Evolutionary conservation across 257 asterid genomes (phyloP), one percentile per base, ranked within the genome.

Genomic region (Solanum pennellii): DNA sequence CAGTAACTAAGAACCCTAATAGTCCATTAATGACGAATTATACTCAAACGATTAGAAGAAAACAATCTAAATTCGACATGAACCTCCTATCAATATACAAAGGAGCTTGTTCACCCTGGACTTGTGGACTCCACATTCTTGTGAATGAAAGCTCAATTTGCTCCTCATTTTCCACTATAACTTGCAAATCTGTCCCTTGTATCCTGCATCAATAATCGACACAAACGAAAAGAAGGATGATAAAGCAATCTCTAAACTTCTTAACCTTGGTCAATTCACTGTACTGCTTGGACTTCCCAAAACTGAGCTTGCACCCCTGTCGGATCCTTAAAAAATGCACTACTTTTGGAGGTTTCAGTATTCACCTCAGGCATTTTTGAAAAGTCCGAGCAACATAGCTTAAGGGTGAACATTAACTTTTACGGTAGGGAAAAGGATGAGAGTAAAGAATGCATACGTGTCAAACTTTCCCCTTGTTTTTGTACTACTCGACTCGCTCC

Each of bases 1-100:
- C 88, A 80, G 84, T 80, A 15, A 37, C 39, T 37, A 37, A 1
- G 42, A 47, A 80, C 16, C 59, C 59, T 23, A 80, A 42, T 47
- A 5, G 66, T 16, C 8, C 5, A 15, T 47, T 79, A 45, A 45
- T 9, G 84, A 80, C 10, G 7, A 80, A 27, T 15, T 47, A 10
- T 27, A 45, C n/a, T 80, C 16, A 15, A 37, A 44, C 16, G 6
- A 6, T 44, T 15, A 80, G 5, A 29, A 80, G 45, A 20, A 86
- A 14, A 60, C 4, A 9, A 47, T 4, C 21, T 6, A 31, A 45
- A 12, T 27, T 44, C n/a, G 6, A 62, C 31, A 62, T 18, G 79
- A 59, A 89, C 98, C 98, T 94, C 89, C 93, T 94, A 84, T 95
- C 97, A 69, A 95, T 95, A 86, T 92, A 89, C 59, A 96, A 86